Conservation (phyloP, 306 rosid genomes). For the Acacia crassicarpa region DNA sequence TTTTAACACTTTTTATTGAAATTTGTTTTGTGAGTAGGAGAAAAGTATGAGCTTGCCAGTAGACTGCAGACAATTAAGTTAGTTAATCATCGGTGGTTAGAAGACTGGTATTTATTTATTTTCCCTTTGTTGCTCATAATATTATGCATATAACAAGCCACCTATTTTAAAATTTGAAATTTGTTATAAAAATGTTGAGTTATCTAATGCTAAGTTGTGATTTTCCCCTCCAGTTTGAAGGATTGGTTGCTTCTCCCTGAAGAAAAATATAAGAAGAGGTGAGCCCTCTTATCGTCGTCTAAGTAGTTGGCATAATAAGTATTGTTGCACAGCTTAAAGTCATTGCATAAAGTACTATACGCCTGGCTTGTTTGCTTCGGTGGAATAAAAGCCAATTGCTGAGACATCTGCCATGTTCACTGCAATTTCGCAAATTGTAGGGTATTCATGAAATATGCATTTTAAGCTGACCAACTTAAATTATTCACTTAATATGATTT, state of each 20-base stretch:
- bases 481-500: background rate
- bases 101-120: slow-evolving; percentile 63
- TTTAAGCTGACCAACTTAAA: background rate
- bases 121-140: slow-evolving; percentile 5
- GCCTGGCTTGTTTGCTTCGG: background rate
- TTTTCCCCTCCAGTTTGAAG: slow-evolving; percentile 69
- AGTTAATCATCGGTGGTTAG: slow-evolving; percentile 90
- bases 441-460: background rate
- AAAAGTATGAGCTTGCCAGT: slow-evolving; percentile 87
- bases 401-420: background rate
- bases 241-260: slow-evolving; percentile 81
- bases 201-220: slow-evolving; percentile 14
- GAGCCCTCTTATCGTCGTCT: slow-evolving; percentile 10
- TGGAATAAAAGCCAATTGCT: background rate
- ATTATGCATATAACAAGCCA: background rate
- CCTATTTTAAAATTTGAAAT: slow-evolving; percentile 25
- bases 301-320: slow-evolving; percentile 2
- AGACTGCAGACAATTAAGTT: slow-evolving; percentile 68
- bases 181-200: background rate
- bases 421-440: background rate
- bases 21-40: slow-evolving; percentile 51
- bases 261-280: slow-evolving; percentile 76
- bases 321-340: slow-evolving; percentile 17
- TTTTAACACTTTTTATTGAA: slow-evolving; percentile 2
- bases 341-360: slow-evolving; percentile 14